phyloP scores from a whole-genome alignment of 2,329 filamentous ascomycete species.

The Cladosporium velox region DNA sequence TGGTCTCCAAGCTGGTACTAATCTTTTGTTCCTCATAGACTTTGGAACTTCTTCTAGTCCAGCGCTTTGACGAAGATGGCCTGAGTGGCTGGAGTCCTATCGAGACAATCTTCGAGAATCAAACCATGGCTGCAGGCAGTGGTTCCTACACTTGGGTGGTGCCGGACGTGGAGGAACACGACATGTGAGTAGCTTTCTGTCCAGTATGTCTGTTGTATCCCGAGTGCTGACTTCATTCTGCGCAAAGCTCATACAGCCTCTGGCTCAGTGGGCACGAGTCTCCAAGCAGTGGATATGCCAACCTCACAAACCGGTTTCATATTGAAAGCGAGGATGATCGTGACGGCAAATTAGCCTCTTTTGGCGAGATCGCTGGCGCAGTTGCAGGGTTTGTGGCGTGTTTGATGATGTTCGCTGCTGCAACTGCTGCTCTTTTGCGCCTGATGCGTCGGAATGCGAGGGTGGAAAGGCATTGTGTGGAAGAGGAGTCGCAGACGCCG shows the following conservation, averaged over 20 bases:
- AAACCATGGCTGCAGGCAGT: neutral
- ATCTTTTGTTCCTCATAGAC: neutral
- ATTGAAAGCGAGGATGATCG: neutral
- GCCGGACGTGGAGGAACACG: neutral
- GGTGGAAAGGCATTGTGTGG: neutral
- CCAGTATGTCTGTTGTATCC: no score
- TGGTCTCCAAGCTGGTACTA: neutral
- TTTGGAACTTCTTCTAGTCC: neutral
- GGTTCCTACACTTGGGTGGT: neutral
- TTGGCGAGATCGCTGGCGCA: neutral
- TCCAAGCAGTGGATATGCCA: neutral
- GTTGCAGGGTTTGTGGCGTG: conserved; percentile 2
- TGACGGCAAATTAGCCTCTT: neutral
- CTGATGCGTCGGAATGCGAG: neutral
- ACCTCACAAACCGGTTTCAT: neutral
- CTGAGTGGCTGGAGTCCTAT: neutral
- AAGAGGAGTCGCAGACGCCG: neutral
- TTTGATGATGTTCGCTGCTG: neutral
- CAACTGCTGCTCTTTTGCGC: neutral
- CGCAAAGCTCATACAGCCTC: neutral
- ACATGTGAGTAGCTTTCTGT: neutral
- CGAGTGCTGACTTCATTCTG: neutral
- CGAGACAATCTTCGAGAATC: neutral
- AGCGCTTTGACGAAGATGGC: neutral
- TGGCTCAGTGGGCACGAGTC: neutral